phyloP scores from a whole-genome alignment of 495 filamentous ascomycete genomes.

The Thermothielavioides terrestris region DNA sequence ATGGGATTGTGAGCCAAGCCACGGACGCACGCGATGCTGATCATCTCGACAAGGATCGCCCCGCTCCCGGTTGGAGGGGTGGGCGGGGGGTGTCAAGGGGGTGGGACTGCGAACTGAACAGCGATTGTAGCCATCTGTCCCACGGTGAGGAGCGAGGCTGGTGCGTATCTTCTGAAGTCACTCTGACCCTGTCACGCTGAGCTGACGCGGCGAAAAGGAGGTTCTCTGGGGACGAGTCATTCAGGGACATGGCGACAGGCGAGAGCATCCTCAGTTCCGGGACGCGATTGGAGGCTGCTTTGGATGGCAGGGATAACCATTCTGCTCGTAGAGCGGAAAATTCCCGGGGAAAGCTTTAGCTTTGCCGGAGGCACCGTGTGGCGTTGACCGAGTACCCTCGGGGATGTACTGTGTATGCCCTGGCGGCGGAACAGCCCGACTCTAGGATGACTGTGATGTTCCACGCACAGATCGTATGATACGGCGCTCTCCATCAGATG shows the following conservation, averaged over 20 bases:
- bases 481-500: not conserved
- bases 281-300: conserved; percentile 24
- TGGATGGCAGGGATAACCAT: conserved; percentile 18
- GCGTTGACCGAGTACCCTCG: not conserved
- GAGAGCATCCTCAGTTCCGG: conserved; percentile 25
- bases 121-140: conserved; percentile 68
- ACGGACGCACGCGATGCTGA: conserved; percentile 26
- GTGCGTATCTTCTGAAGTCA: conserved; percentile 43
- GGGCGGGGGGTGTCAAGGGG: conserved; percentile 66
- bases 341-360: conserved; percentile 11
- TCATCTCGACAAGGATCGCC: conserved; percentile 19
- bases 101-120: conserved; percentile 72
- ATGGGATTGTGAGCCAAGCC: not conserved
- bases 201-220: conserved; percentile 40
- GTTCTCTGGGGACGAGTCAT: conserved; percentile 69
- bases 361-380: not conserved
- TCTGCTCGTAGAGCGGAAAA: not conserved
- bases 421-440: not conserved
- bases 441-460: conserved; percentile 1
- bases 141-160: conserved; percentile 82
- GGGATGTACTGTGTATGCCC: not conserved
- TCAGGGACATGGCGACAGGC: conserved; percentile 26
- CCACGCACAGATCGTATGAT: not conserved
- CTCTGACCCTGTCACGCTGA: not conserved
- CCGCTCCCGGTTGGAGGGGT: conserved; percentile 46